phyloP scores from a whole-genome alignment of 1,139 yeast species.

The Candida smagusa region DNA sequence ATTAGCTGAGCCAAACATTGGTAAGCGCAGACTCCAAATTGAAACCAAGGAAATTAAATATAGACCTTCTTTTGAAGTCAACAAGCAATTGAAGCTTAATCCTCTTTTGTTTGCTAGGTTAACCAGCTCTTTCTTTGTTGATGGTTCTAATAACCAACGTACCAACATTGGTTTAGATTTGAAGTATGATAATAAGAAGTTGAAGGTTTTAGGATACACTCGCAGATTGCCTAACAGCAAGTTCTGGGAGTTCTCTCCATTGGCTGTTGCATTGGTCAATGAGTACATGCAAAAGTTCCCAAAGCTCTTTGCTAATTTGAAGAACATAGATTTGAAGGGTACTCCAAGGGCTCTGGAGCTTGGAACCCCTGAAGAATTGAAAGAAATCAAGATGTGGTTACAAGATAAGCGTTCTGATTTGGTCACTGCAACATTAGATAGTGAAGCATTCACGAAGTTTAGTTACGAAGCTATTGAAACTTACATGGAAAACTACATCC shows the following conservation, averaged over 20 bases:
- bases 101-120: constrained; percentile 72
- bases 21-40: constrained; percentile 51
- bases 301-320: constrained; percentile 48
- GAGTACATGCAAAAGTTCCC: constrained; percentile 66
- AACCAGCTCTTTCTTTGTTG: constrained; percentile 69
- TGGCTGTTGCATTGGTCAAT: constrained; percentile 65
- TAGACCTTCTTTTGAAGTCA: constrained; percentile 64
- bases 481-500: constrained; percentile 48
- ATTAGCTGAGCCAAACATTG: constrained; percentile 60
- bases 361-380: constrained; percentile 29
- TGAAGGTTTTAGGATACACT: constrained; percentile 86
- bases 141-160: constrained; percentile 45
- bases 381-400: constrained; percentile 55
- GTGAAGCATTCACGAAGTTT: constrained; percentile 71
- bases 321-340: constrained; percentile 17
- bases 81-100: constrained; percentile 54
- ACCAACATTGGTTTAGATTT: constrained; percentile 82
- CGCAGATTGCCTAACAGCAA: constrained; percentile 49
- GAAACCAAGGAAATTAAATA: constrained; percentile 60
- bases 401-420: constrained; percentile 53
- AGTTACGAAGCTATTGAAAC: constrained; percentile 69
- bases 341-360: constrained; percentile 28
- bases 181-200: constrained; percentile 75
- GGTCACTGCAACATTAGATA: constrained; percentile 67
- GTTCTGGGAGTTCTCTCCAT: constrained; percentile 82